These are phyloP conservation scores for Saksenaea oblongispora DNA, from an alignment of 371 early-diverging fungal genomes.

Conservation along the genomic window DNA sequence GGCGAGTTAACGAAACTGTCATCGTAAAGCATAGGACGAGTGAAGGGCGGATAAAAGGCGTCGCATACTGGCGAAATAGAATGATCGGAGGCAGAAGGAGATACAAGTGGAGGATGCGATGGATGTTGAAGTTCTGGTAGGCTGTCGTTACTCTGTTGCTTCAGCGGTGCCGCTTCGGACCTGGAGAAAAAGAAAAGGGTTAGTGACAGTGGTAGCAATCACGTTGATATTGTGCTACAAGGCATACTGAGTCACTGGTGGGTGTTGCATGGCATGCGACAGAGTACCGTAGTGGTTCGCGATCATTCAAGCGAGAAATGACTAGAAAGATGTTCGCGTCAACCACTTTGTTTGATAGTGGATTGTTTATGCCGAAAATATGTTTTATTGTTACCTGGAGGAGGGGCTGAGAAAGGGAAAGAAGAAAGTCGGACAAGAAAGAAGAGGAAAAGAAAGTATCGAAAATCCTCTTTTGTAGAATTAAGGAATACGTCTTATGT, in stretches of 20 bases:
- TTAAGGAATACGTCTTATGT: neutral
- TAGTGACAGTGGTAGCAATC: neutral
- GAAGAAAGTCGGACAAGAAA: neutral
- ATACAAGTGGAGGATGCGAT: neutral
- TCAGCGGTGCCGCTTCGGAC: neutral
- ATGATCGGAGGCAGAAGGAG: neutral
- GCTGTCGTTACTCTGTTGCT: neutral
- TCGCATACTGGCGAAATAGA: constrained; percentile 3
- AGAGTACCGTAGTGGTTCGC: neutral
- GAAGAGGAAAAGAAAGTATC: neutral
- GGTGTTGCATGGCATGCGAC: neutral
- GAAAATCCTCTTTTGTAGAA: neutral
- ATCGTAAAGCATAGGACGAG: neutral
- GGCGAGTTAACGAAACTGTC: neutral
- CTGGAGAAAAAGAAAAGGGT: neutral
- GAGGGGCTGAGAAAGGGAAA: constrained; percentile 2
- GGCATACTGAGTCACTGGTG: constrained; percentile 1
- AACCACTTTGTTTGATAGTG: neutral
- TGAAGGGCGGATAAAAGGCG: neutral
- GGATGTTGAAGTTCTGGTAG: neutral
- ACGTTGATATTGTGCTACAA: neutral
- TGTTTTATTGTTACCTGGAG: neutral
- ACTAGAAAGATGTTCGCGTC: neutral
- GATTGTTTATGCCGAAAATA: neutral
- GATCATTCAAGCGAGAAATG: neutral